phyloP scores from a whole-genome alignment of 169 alveolate genomes.

The Plasmodium sp. region DNA sequence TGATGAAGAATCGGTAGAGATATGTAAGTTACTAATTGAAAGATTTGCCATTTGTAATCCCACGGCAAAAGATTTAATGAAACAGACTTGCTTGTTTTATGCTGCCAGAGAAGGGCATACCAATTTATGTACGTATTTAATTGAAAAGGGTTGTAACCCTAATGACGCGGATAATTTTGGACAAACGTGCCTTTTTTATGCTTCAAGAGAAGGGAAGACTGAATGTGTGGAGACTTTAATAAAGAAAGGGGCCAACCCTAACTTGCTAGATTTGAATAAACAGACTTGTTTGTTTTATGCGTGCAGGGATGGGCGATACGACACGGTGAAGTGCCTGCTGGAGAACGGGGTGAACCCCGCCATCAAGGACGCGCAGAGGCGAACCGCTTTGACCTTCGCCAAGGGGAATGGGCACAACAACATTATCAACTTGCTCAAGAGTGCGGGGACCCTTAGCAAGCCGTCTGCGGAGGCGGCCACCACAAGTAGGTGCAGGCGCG shows the following conservation, averaged over 20 bases:
- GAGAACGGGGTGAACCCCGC: constrained; percentile 90
- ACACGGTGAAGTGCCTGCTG: constrained; percentile 89
- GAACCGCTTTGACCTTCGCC: constrained; percentile 93
- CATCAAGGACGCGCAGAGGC: constrained; percentile 90
- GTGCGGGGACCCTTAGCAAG: constrained; percentile 2
- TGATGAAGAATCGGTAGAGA: constrained; percentile 89
- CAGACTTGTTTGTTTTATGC: constrained; percentile 95
- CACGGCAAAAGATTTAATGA: constrained; percentile 86
- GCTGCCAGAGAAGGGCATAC: constrained; percentile 95
- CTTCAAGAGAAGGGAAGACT: constrained; percentile 94
- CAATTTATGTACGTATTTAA: constrained; percentile 87
- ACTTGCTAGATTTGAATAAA: constrained; percentile 88
- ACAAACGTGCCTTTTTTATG: constrained; percentile 93
- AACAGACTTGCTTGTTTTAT: constrained; percentile 93
- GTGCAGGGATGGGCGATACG: constrained; percentile 91
- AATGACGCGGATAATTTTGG: constrained; percentile 92
- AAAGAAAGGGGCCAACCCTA: constrained; percentile 90
- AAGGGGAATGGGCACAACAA: constrained; percentile 90
- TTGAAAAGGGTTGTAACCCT: constrained; percentile 91
- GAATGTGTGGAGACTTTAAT: constrained; percentile 85
- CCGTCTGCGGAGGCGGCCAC: background rate
- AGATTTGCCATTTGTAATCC: constrained; percentile 86
- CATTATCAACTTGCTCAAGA: constrained; percentile 87
- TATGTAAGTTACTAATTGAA: constrained; percentile 86
- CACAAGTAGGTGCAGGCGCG: background rate